A percentile compares a stretch with the other conserved stretches of the same genome.
Evolutionary conservation across 495 filamentous ascomycete genomes (phyloP).

Genomic region (Tetracladium marchalianum): DNA sequence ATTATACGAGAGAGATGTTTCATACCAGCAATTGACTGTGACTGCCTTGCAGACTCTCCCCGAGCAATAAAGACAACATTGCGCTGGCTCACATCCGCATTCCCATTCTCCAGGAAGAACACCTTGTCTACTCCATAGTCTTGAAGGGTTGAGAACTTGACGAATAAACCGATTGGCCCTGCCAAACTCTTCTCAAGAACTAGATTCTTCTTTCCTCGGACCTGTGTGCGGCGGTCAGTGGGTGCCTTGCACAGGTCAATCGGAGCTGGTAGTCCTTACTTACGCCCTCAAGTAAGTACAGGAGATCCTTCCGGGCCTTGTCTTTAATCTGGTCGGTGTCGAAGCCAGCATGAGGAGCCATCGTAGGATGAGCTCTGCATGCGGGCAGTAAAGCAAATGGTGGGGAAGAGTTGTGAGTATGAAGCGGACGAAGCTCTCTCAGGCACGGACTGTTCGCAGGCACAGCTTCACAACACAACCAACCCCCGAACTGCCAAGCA

Average conservation of each 20-base stretch:
- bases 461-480: too few relatives aligned
- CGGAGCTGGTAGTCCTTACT: conserved; percentile 40
- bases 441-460: neutral
- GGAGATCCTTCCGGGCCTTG: conserved; percentile 73
- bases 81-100: conserved; percentile 81
- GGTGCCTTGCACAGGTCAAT: conserved; percentile 3
- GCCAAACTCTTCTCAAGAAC: conserved; percentile 86
- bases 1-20: conserved; percentile 6
- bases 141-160: conserved; percentile 73
- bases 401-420: neutral
- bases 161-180: conserved; percentile 78
- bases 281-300: conserved; percentile 85
- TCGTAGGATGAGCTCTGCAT: conserved; percentile 30
- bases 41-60: conserved; percentile 76
- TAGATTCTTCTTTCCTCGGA: conserved; percentile 96
- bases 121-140: conserved; percentile 97
- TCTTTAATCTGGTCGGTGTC: conserved; percentile 74
- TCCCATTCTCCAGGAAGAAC: conserved; percentile 90
- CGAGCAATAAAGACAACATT: conserved; percentile 90
- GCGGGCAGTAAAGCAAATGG: conserved; percentile 5
- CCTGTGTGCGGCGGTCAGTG: conserved; percentile 38
- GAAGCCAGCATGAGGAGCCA: conserved; percentile 62
- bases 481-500: conserved; percentile 1
- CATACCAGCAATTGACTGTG: conserved; percentile 83
- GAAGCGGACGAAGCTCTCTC: neutral